These are phyloP conservation scores for Amanita brunnescens DNA, from an alignment of 768 basidiomycete species.

Conservation along the genomic window DNA sequence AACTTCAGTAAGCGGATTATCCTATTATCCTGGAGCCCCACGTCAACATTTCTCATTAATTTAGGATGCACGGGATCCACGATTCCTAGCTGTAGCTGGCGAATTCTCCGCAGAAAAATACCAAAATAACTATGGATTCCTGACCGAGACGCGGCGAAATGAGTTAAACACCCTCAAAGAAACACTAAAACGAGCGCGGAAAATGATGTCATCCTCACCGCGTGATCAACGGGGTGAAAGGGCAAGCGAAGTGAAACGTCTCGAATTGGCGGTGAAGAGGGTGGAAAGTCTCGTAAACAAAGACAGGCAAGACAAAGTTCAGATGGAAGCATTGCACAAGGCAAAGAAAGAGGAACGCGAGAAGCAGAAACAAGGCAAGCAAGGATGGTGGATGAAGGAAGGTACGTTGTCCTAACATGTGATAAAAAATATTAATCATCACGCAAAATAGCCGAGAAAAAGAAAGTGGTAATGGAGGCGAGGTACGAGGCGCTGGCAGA, in stretches of 20 bases:
- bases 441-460: conserved; percentile 59
- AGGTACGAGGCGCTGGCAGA: conserved; percentile 72
- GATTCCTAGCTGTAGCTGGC: conserved; percentile 71
- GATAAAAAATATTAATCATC: conserved; percentile 6
- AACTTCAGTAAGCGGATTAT: conserved; percentile 40
- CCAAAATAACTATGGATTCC: conserved; percentile 64
- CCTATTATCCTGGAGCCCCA: background rate
- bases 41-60: conserved; percentile 2
- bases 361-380: conserved; percentile 71
- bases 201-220: conserved; percentile 52
- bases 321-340: conserved; percentile 54
- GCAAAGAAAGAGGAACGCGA: conserved; percentile 50
- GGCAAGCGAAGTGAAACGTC: conserved; percentile 55
- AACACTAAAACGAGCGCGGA: conserved; percentile 60
- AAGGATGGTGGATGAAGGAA: conserved; percentile 78
- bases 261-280: conserved; percentile 70
- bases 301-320: conserved; percentile 60
- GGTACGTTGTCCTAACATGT: conserved; percentile 35
- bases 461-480: conserved; percentile 61
- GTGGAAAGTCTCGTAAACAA: conserved; percentile 71
- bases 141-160: conserved; percentile 50
- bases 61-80: conserved; percentile 78
- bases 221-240: conserved; percentile 49
- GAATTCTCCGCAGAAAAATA: conserved; percentile 59
- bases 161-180: conserved; percentile 63